Evolutionary conservation across 768 basidiomycete species (phyloP).

Genomic region (Rhodotorula sphaerocarpa): DNA sequence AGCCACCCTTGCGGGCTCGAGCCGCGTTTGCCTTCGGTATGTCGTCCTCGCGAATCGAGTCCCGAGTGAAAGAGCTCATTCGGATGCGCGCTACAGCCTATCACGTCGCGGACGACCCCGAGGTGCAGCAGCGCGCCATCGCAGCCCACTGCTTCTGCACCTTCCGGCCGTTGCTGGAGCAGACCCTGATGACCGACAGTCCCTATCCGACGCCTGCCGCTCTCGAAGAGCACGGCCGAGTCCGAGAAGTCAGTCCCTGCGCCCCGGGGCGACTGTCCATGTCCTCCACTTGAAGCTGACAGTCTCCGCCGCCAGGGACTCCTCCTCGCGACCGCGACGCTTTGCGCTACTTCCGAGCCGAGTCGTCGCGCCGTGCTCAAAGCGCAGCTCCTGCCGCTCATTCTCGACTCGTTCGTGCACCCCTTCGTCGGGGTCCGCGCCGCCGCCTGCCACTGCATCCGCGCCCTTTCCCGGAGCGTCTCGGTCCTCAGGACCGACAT

Average conservation of each 20-base stretch:
- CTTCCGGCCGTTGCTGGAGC: constrained; percentile 45
- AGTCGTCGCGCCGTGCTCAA: constrained; percentile 63
- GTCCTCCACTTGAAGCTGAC: not conserved
- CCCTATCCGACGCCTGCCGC: constrained; percentile 30
- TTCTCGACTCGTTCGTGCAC: constrained; percentile 55
- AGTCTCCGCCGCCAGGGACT: constrained; percentile 50
- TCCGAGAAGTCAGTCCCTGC: constrained; percentile 31
- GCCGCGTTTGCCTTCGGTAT: constrained; percentile 30
- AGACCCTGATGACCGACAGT: constrained; percentile 37
- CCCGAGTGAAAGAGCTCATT: not conserved
- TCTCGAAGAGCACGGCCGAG: constrained; percentile 5
- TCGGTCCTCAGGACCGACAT: constrained; percentile 74
- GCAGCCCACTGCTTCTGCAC: constrained; percentile 61
- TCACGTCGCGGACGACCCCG: constrained; percentile 62
- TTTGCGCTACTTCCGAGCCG: constrained; percentile 64
- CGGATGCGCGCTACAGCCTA: constrained; percentile 48
- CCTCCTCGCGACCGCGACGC: constrained; percentile 63
- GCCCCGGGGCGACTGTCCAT: constrained; percentile 2
- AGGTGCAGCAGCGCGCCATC: constrained; percentile 59
- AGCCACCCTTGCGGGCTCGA: constrained; percentile 10
- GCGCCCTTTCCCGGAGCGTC: constrained; percentile 70
- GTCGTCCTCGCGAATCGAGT: not conserved
- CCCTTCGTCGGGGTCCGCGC: constrained; percentile 67
- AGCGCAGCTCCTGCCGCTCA: constrained; percentile 52
- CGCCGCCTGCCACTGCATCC: constrained; percentile 75